Evolutionary conservation across 2,329 filamentous ascomycete genomes (phyloP).

Genomic region (Davidsoniella australis): DNA sequence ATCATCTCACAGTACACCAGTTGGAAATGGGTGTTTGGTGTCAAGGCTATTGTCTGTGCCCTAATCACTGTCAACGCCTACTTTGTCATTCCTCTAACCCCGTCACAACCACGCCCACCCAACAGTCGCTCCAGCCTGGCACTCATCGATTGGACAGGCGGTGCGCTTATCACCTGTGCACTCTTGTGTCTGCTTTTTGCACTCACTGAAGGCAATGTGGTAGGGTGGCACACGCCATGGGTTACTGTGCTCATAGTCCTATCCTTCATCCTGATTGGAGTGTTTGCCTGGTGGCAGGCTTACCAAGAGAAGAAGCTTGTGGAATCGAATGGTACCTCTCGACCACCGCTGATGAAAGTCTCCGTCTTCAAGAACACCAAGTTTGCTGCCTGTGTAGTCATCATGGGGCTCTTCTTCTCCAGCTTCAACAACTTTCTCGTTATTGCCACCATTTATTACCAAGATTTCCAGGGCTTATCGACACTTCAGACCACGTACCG

Average conservation of each 20-base stretch:
- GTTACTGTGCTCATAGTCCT: conserved; percentile 41
- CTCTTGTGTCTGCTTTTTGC: conserved; percentile 48
- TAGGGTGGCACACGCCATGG: conserved; percentile 49
- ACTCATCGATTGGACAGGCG: conserved; percentile 44
- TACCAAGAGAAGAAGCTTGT: conserved; percentile 33
- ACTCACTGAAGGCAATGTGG: conserved; percentile 51
- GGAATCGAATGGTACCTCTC: conserved; percentile 15
- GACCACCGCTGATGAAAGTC: conserved; percentile 33
- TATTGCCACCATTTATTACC: conserved; percentile 53
- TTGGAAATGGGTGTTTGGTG: conserved; percentile 54
- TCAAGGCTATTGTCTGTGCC: conserved; percentile 41
- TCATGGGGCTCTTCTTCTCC: conserved; percentile 50
- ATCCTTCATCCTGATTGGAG: conserved; percentile 35
- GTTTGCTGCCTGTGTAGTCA: conserved; percentile 45
- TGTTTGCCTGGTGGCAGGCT: conserved; percentile 45
- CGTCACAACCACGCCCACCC: conserved; percentile 15
- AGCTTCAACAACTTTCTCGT: conserved; percentile 52
- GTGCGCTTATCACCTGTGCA: conserved; percentile 41
- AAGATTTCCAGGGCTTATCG: conserved; percentile 44
- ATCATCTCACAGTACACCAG: conserved; percentile 43
- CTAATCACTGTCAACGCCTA: conserved; percentile 38
- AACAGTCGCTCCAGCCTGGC: conserved; percentile 1
- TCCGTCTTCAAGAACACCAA: conserved; percentile 42
- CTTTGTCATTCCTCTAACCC: conserved; percentile 40
- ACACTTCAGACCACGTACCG: conserved; percentile 51